A percentile compares a stretch with the other conserved stretches of the same genome.
Conservation (phyloP, 495 filamentous ascomycete genomes). For the Evernia prunastri region DNA sequence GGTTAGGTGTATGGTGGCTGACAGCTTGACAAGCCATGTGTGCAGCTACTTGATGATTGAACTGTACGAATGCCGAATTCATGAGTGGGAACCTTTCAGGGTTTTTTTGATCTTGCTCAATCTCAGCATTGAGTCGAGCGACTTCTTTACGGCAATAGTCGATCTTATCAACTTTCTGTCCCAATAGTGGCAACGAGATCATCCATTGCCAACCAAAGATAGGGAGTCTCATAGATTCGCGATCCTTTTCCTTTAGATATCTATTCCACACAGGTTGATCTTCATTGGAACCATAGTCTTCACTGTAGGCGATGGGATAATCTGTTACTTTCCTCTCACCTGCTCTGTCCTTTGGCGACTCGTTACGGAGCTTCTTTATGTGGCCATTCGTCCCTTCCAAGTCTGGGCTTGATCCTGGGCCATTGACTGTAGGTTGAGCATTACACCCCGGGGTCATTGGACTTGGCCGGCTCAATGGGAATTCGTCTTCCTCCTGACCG, state of each 20-base stretch:
- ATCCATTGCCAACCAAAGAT: constrained; percentile 76
- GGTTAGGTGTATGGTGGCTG: constrained; percentile 84
- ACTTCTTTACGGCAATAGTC: constrained; percentile 84
- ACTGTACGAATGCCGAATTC: constrained; percentile 98
- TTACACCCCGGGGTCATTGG: constrained; percentile 22
- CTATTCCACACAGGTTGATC: constrained; percentile 74
- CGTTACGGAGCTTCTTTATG: constrained; percentile 17
- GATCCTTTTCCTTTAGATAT: constrained; percentile 72
- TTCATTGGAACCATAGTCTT: constrained; percentile 55
- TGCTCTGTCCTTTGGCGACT: constrained; percentile 29
- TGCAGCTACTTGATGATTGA: constrained; percentile 94
- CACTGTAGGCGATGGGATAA: constrained; percentile 67
- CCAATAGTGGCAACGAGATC: constrained; percentile 70
- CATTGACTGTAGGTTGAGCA: constrained; percentile 23
- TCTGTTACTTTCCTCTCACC: constrained; percentile 40
- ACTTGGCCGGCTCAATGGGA: constrained; percentile 31
- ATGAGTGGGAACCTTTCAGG: constrained; percentile 86
- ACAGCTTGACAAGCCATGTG: constrained; percentile 97
- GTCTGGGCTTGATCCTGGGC: constrained; percentile 17
- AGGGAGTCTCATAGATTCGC: constrained; percentile 79
- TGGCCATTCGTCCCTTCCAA: constrained; percentile 14
- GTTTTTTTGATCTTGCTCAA: constrained; percentile 81
- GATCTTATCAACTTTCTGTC: constrained; percentile 91
- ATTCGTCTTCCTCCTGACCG: constrained; percentile 39
- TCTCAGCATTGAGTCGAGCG: constrained; percentile 84